Evolutionary conservation across 352 stramenopile genomes (phyloP), one percentile per base, ranked within the genome.

Genomic region (Aphanomyces euteiches): DNA sequence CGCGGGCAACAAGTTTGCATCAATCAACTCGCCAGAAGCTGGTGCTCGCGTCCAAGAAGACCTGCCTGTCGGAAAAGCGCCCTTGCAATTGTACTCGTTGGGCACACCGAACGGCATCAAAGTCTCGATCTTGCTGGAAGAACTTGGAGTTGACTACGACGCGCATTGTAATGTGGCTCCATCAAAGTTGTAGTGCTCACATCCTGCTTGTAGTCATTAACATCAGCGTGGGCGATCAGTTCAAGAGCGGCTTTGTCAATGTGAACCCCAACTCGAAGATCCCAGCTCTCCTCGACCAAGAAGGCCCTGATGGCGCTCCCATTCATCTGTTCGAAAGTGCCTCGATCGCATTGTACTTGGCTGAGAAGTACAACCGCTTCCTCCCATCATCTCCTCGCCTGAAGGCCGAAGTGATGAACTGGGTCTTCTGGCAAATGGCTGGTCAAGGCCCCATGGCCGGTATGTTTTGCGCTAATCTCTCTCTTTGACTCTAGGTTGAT

Each of bases 181-280:
- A 74, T 1, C 85, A 88, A 17, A 72, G 78, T 36, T 88, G 89
- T 56, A 70, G 77, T 53, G 54, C 58, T 43, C 61, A 66, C 66
- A 36, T n/a, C 34, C 66, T 67, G 47, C 43, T 57, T 21, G 43
- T 37, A 37, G 41, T 45, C 17, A 54, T 60, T 47, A 17, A 61
- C 40, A 57, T 61, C 34, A 19, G 15, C 38, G 56, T 84, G 37
- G 61, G 72, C 39, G 77, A 88, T 38, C 85, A 95, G 71, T 95
- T 95, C 67, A 74, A 69, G 19, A 80, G 73, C n/a, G 87, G 78
- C 12, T 95, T 95, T 78, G 82, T 91, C 15, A 69, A 72, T 13
- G 67, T 91, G 13, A 95, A 95, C 71, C 87, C 87, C 0, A 95
- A 95, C 69, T 87, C 75, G 19, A 95, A 95, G 72, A 95, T 95